Evolutionary conservation across 2,329 filamentous ascomycete genomes (phyloP).

Genomic region (Dothidotthia symphoricarpi): DNA sequence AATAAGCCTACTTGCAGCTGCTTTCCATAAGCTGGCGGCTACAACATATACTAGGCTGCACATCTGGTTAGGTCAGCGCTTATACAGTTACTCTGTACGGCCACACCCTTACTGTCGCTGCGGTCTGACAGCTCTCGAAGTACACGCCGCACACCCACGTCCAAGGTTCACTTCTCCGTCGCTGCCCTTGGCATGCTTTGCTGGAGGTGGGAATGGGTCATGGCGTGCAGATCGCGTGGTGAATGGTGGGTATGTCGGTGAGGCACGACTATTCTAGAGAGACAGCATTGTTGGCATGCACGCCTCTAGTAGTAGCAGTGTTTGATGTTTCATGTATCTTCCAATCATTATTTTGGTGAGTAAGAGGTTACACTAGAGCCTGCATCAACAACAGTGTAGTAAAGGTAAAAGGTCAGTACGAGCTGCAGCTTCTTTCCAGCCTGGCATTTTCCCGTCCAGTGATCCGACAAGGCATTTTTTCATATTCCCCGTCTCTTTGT

Average conservation of each 20-base stretch:
- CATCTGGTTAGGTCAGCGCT: conserved; percentile 27
- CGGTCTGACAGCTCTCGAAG: conserved; percentile 22
- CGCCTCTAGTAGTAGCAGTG: conserved; percentile 20
- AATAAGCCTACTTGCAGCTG: conserved; percentile 24
- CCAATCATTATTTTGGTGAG: conserved; percentile 13
- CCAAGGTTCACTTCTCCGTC: conserved; percentile 26
- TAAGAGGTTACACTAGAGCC: conserved; percentile 14
- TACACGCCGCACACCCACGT: conserved; percentile 20
- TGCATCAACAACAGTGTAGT: conserved; percentile 17
- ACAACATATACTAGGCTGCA: conserved; percentile 17
- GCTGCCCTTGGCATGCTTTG: conserved; percentile 26
- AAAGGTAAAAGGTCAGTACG: conserved; percentile 9
- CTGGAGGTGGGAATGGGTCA: conserved; percentile 17
- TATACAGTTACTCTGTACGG: conserved; percentile 28
- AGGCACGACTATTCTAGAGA: conserved; percentile 23
- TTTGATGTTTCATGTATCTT: conserved; percentile 22
- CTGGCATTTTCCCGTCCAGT: conserved; percentile 2
- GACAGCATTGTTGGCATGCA: conserved; percentile 22
- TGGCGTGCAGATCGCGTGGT: conserved; percentile 24
- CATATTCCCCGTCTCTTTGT: background rate
- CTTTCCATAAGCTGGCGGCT: conserved; percentile 24
- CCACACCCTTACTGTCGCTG: conserved; percentile 18
- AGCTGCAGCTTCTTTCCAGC: conserved; percentile 9
- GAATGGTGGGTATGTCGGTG: conserved; percentile 25
- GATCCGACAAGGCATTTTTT: conserved; percentile 4